Evolutionary conservation across 805 yeast species (phyloP), one percentile per base, ranked within the genome.

Genomic region (Myxozyma udenii): DNA sequence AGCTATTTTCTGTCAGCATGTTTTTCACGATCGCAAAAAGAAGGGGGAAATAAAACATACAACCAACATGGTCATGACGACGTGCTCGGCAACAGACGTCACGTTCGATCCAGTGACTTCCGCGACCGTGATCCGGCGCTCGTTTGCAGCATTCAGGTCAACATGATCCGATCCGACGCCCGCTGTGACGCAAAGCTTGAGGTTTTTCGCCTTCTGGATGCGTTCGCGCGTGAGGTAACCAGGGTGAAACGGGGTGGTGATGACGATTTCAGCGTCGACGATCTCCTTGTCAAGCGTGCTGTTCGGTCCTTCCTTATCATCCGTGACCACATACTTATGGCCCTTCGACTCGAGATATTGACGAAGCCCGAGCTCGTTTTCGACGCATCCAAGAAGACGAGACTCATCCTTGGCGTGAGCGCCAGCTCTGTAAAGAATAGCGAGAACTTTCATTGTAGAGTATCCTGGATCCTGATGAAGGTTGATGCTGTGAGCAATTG

Each of bases 31-130:
- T 11, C 12, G 6, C n/a, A 33, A 19, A 19, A 9, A 43, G 22
- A 16, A 26, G 14, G 14, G 9, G 33, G n/a, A n/a, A n/a, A n/a
- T n/a, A 37, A 21, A 16, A 41, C 59, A 23, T 49, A 55, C 60
- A 22, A 76, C 77, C 61, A 85, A 73, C 62, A 85, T 85, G 42
- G 87, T 81, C 84, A 85, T 80, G 44, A 85, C 67, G 41, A 78
- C 90, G 64, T 85, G 91, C 69, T 85, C 93, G 14, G 93, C 91
- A 42, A 85, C 93, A 14, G 89, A 82, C 21, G 76, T 78, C 44
- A 85, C 89, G 66, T 85, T 85, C 47, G 89, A 83, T 4, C 93
- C 91, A 24, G 95, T 85, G 48, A 85, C 93, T 70, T 85, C 93
- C 44, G 81, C 73, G 18, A 85, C 93, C 16, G 84, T 75, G 63